Percentiles rank a stretch among this genome's conserved stretches.
Conservation (phyloP, 495 filamentous ascomycete genomes). For the Penicillium cataractarum region DNA sequence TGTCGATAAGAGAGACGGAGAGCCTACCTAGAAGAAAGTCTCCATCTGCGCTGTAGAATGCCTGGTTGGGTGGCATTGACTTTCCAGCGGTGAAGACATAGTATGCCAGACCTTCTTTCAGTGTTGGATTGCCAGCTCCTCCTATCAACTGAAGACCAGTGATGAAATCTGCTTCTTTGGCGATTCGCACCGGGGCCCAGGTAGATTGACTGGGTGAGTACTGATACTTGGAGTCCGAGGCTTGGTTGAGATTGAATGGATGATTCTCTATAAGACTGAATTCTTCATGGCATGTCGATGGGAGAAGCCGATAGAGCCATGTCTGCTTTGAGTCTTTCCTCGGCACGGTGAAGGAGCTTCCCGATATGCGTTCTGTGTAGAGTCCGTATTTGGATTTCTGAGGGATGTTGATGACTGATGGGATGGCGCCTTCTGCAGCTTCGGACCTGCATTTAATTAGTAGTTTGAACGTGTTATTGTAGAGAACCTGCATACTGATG, state of each 20-base stretch:
- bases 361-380: neutral
- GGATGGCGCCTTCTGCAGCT: neutral
- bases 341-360: neutral
- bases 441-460: neutral
- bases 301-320: neutral
- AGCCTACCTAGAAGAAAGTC: neutral
- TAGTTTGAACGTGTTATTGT: neutral
- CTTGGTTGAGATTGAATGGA: neutral
- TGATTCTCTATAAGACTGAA: neutral
- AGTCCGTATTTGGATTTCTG: slow-evolving; percentile 3
- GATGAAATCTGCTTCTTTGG: neutral
- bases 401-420: neutral
- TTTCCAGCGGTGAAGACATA: neutral
- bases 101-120: neutral
- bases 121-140: neutral
- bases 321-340: slow-evolving; percentile 1
- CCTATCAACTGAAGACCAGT: neutral
- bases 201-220: neutral
- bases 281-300: neutral
- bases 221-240: neutral
- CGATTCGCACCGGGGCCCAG: neutral
- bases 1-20: neutral
- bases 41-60: neutral
- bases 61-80: neutral
- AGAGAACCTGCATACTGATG: neutral